Evolutionary conservation across 2,329 filamentous ascomycete genomes (phyloP).

Genomic region (Huntiella bhutanensis): DNA sequence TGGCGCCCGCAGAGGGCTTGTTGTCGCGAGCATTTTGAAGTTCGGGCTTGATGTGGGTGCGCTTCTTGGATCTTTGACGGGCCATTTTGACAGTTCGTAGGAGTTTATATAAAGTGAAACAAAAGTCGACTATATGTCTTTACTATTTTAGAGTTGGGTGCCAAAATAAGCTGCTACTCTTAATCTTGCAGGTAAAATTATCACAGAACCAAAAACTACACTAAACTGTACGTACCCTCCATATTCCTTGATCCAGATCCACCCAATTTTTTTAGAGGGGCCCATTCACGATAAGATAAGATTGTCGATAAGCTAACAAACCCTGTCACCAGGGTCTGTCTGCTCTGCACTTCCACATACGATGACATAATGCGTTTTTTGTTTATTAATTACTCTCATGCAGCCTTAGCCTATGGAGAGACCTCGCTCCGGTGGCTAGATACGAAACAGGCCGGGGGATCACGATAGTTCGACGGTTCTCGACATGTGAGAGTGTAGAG

Average conservation of each 20-base stretch:
- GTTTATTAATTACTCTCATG: no score
- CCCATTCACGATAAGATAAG: constrained; percentile 11
- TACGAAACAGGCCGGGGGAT: no score
- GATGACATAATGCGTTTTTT: no score
- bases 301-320: background rate
- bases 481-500: no score
- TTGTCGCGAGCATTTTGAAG: constrained; percentile 35
- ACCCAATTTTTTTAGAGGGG: constrained; percentile 10
- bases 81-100: constrained; percentile 39
- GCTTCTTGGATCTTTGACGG: constrained; percentile 66
- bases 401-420: no score
- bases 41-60: constrained; percentile 57
- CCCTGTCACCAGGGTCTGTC: no score
- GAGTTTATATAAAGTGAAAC: background rate
- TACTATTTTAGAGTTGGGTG: background rate
- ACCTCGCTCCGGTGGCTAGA: no score
- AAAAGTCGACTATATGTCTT: background rate
- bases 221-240: background rate
- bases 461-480: no score
- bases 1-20: constrained; percentile 38
- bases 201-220: background rate
- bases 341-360: no score
- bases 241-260: background rate
- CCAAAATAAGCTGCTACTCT: background rate
- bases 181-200: background rate